Percentiles rank a stretch among this genome's conserved stretches.
These are phyloP conservation scores for Westerdykella aurantiaca DNA, from an alignment of 2,329 filamentous ascomycete genomes.

Conservation along the genomic window DNA sequence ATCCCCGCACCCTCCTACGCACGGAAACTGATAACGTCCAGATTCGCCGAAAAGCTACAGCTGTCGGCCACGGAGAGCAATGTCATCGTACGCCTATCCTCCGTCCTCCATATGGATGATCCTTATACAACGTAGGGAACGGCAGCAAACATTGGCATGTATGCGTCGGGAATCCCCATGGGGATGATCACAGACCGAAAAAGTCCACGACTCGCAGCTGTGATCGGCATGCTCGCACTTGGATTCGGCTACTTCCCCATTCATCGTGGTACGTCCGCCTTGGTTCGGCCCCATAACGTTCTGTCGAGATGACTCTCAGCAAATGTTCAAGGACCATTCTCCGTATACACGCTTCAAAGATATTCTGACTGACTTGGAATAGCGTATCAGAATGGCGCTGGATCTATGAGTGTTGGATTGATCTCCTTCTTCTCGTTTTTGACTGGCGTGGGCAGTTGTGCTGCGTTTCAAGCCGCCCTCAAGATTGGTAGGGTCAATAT, in stretches of 20 bases:
- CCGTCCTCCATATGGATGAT: not conserved
- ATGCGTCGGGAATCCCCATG: conserved; percentile 79
- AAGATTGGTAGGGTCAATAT: conserved; percentile 55
- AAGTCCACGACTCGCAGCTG: conserved; percentile 72
- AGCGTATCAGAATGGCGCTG: conserved; percentile 66
- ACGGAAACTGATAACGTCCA: not conserved
- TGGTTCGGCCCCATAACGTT: too few species aligned
- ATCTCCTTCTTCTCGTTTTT: conserved; percentile 82
- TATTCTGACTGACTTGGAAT: conserved; percentile 26
- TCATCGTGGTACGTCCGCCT: conserved; percentile 46
- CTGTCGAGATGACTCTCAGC: not conserved
- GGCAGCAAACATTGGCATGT: conserved; percentile 90
- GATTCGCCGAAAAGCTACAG: conserved; percentile 74
- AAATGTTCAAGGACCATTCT: too few species aligned
- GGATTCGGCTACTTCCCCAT: conserved; percentile 81
- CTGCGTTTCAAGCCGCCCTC: conserved; percentile 81
- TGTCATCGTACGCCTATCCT: conserved; percentile 60
- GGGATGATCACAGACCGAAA: conserved; percentile 80
- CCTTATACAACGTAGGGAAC: conserved; percentile 40
- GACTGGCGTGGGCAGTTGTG: conserved; percentile 82
- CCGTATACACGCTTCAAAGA: too few species aligned
- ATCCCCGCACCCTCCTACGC: conserved; percentile 67
- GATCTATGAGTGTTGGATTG: conserved; percentile 49
- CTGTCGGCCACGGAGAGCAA: conserved; percentile 92
- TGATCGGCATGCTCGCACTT: conserved; percentile 68